phyloP scores from a whole-genome alignment of 225 moss, liverwort and hornwort genomes.

The Bryoerythrophyllum caledonicum region DNA sequence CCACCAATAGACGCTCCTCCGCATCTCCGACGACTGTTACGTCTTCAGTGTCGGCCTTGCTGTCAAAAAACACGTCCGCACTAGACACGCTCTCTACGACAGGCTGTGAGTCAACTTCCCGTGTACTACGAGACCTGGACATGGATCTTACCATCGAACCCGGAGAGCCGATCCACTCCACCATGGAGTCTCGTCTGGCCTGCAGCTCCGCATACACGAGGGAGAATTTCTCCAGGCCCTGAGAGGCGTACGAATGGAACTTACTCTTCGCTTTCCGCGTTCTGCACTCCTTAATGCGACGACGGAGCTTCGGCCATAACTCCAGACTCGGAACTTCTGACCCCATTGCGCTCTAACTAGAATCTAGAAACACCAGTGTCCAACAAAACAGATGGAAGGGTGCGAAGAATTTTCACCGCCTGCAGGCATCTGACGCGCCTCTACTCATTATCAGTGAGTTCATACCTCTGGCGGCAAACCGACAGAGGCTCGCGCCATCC shows the following conservation, averaged over 20 bases:
- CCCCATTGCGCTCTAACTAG: constrained; percentile 1
- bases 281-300: constrained; percentile 7
- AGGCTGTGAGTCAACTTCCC: background rate
- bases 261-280: constrained; percentile 8
- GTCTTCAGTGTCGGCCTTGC: background rate
- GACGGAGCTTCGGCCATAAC: constrained; percentile 23
- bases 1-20: background rate
- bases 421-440: background rate
- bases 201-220: constrained; percentile 15
- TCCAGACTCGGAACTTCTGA: constrained; percentile 1
- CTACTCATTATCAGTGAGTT: background rate
- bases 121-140: background rate
- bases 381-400: background rate
- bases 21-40: background rate
- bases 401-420: background rate
- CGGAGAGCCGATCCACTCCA: constrained; percentile 9
- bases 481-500: background rate
- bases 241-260: background rate
- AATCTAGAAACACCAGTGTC: background rate
- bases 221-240: constrained; percentile 4
- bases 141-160: background rate
- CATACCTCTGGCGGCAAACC: background rate
- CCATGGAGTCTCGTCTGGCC: constrained; percentile 1
- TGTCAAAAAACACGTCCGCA: background rate
- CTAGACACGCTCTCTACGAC: background rate